A percentile compares a stretch with the other conserved stretches of the same genome.
Evolutionary conservation across 352 stramenopile genomes (phyloP).

Genomic region (Globisporangium iwayamae): DNA sequence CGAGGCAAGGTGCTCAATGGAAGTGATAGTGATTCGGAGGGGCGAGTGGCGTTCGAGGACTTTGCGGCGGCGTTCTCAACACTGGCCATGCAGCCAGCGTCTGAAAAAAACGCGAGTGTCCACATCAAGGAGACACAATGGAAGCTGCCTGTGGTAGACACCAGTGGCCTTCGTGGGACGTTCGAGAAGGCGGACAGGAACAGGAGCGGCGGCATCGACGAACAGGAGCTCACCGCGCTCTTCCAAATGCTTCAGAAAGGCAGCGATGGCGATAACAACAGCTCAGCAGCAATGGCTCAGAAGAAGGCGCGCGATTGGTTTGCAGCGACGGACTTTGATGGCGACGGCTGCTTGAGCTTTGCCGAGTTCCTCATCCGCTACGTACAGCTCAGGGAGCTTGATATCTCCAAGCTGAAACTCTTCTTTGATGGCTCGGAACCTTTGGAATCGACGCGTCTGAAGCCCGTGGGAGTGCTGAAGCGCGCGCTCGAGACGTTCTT

Average conservation of each 20-base stretch:
- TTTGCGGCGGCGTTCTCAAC: conserved; percentile 61
- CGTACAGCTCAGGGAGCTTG: conserved; percentile 33
- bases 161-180: conserved; percentile 31
- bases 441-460: conserved; percentile 25
- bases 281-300: background rate
- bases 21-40: conserved; percentile 12
- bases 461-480: conserved; percentile 29
- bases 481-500: conserved; percentile 32
- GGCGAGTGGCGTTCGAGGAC: conserved; percentile 40
- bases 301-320: conserved; percentile 41
- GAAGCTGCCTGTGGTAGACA: conserved; percentile 37
- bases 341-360: conserved; percentile 39
- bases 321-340: conserved; percentile 24
- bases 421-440: conserved; percentile 42
- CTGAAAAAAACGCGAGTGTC: conserved; percentile 17
- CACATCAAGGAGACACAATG: background rate
- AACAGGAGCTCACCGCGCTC: conserved; percentile 27
- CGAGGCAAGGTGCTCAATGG: conserved; percentile 26
- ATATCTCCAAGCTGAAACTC: conserved; percentile 30
- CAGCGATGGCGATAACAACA: conserved; percentile 11
- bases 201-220: conserved; percentile 35
- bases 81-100: conserved; percentile 40
- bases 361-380: conserved; percentile 68
- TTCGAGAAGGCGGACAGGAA: conserved; percentile 43
- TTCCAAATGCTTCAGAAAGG: conserved; percentile 35